These are phyloP conservation scores for Debaryomyces sp. DNA, from an alignment of 1,139 yeast species.

Conservation along the genomic window DNA sequence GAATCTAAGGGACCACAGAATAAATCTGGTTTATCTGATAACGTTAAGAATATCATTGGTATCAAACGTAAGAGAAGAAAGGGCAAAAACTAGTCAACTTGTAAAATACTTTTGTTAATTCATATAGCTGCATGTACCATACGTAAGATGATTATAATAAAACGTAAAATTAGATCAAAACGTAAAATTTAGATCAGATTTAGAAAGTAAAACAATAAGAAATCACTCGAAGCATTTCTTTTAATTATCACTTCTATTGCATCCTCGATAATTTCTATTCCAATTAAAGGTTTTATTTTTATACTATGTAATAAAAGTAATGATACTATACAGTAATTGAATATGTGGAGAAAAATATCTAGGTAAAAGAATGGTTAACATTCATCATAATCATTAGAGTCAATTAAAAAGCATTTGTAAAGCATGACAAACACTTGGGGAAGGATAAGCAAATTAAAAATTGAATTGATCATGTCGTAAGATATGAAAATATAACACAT, in stretches of 20 bases:
- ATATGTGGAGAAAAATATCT: slow-evolving; percentile 4
- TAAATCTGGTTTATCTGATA: slow-evolving; percentile 51
- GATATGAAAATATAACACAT: background rate
- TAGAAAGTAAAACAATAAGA: background rate
- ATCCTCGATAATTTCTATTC: background rate
- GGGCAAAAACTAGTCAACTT: slow-evolving; percentile 33
- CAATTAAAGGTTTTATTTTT: background rate
- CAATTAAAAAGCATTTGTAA: slow-evolving; percentile 2
- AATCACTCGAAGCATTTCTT: too few relatives aligned
- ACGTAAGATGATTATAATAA: background rate
- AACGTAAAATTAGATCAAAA: too few relatives aligned
- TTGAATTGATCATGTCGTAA: slow-evolving; percentile 1
- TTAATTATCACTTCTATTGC: too few relatives aligned
- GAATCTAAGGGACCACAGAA: slow-evolving; percentile 18
- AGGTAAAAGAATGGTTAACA: slow-evolving; percentile 6
- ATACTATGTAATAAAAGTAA: slow-evolving; percentile 3
- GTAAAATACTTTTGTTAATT: background rate
- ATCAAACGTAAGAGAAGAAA: slow-evolving; percentile 71
- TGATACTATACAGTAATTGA: slow-evolving; percentile 6
- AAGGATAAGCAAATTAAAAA: background rate
- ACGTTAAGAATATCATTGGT: slow-evolving; percentile 64
- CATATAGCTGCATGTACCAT: slow-evolving; percentile 4
- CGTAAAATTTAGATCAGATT: background rate
- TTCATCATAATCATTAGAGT: slow-evolving; percentile 13
- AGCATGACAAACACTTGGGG: background rate